Base-by-base conservation (phyloP, 257 asterid species). In the Solanum ahanhuiri region DNA sequence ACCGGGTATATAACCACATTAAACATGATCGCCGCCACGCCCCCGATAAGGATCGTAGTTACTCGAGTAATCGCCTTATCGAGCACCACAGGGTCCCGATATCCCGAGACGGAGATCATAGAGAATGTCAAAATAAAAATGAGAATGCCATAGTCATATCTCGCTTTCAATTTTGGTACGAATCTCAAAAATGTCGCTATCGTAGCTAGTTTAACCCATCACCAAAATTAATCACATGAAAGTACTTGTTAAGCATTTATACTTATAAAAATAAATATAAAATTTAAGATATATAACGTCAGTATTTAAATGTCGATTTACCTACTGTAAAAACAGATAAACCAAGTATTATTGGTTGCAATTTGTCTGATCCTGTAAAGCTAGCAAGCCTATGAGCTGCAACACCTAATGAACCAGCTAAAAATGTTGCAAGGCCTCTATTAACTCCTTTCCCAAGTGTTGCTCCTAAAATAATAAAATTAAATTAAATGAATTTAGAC, bases 381-480 rank as follows among this genome's bases (percentile, higher is more conserved):
- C 51, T 87, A 17, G 96, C 94, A 86, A 95, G 91, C 48, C 89
- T 89, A 84, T 93, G 93, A 64, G 92, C 96, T 87, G 95, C 96
- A 71, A 95, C 88, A n/a, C 96, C 98, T 75, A 94, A 87, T 39
- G 88, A 95, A 87, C 98, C 91, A 3, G 93, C 98, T 75, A 89
- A 69, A 54, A 94, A 86, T n/a, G 98, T 95, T n/a, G 96, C 98
- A 63, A 95, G 9, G 51, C 93, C 98, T 87, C 98, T 91, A 63
- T 95, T 95, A 9, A 95, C 43, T 18, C 96, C 95, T 89, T 94
- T 95, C 14, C 95, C 96, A 35, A 95, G 92, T 25, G 98, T 95
- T 23, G 96, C 98, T 22, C 98, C 98, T 95, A 86, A 66, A 83
- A 14, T 39, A 6, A 66, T 3, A 37, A 58, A 60, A 60, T 20